These are phyloP conservation scores for Trypanosoma congolense DNA, from an alignment of 208 protist species.

Conservation along the genomic window DNA sequence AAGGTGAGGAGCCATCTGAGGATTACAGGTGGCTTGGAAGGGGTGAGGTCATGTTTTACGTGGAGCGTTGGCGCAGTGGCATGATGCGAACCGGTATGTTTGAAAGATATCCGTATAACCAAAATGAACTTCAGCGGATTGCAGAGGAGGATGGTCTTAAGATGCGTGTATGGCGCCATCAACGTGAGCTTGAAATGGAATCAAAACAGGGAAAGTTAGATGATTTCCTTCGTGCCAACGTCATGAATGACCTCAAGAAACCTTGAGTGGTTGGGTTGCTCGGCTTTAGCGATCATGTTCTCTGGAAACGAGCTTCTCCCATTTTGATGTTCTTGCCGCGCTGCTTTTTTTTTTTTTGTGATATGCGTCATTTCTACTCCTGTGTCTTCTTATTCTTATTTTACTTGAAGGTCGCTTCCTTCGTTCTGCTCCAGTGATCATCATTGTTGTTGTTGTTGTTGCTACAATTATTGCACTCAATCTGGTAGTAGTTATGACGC, in stretches of 20 bases:
- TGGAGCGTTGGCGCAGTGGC: slow-evolving; percentile 61
- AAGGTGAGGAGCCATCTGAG: slow-evolving; percentile 53
- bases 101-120: slow-evolving; percentile 77
- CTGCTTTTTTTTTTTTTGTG: no score
- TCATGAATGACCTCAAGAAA: slow-evolving; percentile 28
- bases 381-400: no score
- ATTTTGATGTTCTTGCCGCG: no score
- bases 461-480: background rate
- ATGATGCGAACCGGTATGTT: slow-evolving; percentile 69
- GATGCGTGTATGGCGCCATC: slow-evolving; percentile 84
- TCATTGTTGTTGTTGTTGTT: no score
- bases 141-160: slow-evolving; percentile 71
- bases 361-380: no score
- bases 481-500: slow-evolving; percentile 5
- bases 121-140: slow-evolving; percentile 58
- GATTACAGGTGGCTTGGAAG: slow-evolving; percentile 54
- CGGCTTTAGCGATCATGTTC: background rate
- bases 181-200: slow-evolving; percentile 68
- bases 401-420: no score
- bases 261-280: background rate
- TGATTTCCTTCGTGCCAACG: slow-evolving; percentile 56
- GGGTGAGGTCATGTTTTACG: slow-evolving; percentile 78
- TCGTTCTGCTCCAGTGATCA: no score
- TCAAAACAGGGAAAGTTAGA: slow-evolving; percentile 69
- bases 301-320: no score